These are phyloP conservation scores for Manihot esculenta DNA, from an alignment of 441 rosid genomes.

Conservation along the genomic window DNA sequence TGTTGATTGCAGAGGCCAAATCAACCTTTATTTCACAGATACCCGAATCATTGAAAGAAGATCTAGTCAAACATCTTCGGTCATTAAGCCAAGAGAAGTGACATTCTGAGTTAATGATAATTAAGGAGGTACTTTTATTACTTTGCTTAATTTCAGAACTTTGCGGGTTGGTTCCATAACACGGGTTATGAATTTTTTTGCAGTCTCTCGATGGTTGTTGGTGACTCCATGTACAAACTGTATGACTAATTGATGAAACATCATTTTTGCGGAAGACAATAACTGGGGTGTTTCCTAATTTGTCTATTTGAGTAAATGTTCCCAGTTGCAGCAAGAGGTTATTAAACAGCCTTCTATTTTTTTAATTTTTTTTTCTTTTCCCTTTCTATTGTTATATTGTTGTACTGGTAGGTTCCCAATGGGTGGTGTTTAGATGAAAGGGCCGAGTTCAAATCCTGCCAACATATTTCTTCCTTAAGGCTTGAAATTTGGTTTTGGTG, in stretches of 20 bases:
- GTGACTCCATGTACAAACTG: conserved; percentile 22
- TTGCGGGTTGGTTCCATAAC: not conserved
- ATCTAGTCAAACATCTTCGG: conserved; percentile 47
- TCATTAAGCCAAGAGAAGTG: conserved; percentile 40
- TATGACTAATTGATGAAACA: conserved; percentile 16
- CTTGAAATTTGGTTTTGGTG: conserved; percentile 25
- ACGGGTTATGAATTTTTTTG: conserved; percentile 22
- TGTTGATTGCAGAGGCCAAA: conserved; percentile 66
- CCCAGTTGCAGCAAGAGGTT: conserved; percentile 8
- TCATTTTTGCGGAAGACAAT: conserved; percentile 12
- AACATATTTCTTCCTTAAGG: conserved; percentile 24
- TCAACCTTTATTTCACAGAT: conserved; percentile 47
- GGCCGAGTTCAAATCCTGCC: conserved; percentile 20
- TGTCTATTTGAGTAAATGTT: conserved; percentile 9
- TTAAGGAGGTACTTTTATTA: conserved; percentile 1
- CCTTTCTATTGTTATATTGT: conserved; percentile 2
- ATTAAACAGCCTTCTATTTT: not conserved
- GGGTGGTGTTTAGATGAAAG: conserved; percentile 17
- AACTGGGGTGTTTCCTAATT: conserved; percentile 11
- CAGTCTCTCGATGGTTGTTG: conserved; percentile 24
- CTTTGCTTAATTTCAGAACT: not conserved
- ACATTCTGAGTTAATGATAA: conserved; percentile 15
- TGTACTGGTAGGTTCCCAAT: conserved; percentile 14
- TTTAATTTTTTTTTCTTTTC: not conserved
- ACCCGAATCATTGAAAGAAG: conserved; percentile 71